phyloP scores from a whole-genome alignment of 768 basidiomycete species.

The Tubosaeta brunneosetosa region DNA sequence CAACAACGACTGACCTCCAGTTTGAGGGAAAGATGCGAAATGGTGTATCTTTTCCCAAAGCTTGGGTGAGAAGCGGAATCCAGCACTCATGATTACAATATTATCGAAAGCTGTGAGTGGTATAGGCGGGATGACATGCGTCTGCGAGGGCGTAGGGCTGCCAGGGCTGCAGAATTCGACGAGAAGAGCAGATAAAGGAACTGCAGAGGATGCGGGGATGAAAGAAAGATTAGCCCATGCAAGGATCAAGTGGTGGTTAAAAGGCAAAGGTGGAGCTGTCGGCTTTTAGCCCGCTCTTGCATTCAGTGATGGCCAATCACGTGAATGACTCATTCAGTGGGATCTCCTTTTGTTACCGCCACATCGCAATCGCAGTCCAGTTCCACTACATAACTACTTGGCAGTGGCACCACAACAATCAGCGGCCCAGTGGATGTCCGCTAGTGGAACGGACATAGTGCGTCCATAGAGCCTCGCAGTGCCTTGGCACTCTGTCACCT shows the following conservation, averaged over 20 bases:
- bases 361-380: background rate
- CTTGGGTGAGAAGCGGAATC: constrained; percentile 68
- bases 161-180: constrained; percentile 14
- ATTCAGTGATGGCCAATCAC: constrained; percentile 9
- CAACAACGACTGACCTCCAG: constrained; percentile 57
- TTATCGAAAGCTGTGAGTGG: constrained; percentile 12
- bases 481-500: too few relatives aligned
- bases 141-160: constrained; percentile 15
- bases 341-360: background rate
- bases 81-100: constrained; percentile 32
- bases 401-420: constrained; percentile 5
- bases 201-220: background rate
- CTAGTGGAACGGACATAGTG: constrained; percentile 15
- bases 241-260: constrained; percentile 2
- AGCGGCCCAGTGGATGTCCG: background rate
- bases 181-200: background rate
- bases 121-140: constrained; percentile 16
- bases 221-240: constrained; percentile 18
- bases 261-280: constrained; percentile 4
- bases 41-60: constrained; percentile 91
- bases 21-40: constrained; percentile 89
- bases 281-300: constrained; percentile 8
- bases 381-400: background rate
- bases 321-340: constrained; percentile 2
- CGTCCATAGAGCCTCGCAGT: background rate